phyloP scores from a whole-genome alignment of 805 yeast genomes.

The Ogataea wickerhamii region DNA sequence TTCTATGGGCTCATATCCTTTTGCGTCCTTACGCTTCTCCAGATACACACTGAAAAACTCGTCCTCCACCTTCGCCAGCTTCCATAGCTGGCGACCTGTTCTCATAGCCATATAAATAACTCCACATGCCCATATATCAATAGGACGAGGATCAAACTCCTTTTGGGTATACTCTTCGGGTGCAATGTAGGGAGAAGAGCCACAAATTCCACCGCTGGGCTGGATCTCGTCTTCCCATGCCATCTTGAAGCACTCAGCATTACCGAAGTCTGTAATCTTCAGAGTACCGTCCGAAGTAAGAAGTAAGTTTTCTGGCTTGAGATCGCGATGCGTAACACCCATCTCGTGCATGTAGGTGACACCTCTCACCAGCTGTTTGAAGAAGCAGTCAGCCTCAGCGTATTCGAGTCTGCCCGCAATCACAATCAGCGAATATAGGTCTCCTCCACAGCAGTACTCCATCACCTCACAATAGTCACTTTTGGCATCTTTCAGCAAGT shows the following conservation, averaged over 20 bases:
- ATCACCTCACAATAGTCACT: constrained; percentile 82
- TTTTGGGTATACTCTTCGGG: constrained; percentile 73
- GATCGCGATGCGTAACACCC: constrained; percentile 88
- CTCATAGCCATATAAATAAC: constrained; percentile 92
- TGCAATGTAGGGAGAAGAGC: constrained; percentile 86
- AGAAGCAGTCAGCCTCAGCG: constrained; percentile 85
- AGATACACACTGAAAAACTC: constrained; percentile 76
- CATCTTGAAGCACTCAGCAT: constrained; percentile 76
- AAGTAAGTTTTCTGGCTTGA: constrained; percentile 82
- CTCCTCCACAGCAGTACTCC: constrained; percentile 85
- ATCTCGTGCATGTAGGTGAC: constrained; percentile 84
- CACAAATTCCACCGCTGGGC: constrained; percentile 72
- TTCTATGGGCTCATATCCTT: constrained; percentile 93
- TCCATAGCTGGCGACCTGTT: constrained; percentile 93
- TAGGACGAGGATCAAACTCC: constrained; percentile 76
- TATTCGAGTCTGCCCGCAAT: constrained; percentile 77
- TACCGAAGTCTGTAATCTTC: constrained; percentile 87
- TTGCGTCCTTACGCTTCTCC: constrained; percentile 71
- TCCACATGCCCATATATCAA: constrained; percentile 92
- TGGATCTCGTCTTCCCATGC: constrained; percentile 79
- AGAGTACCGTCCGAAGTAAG: constrained; percentile 68
- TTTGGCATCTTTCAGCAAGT: constrained; percentile 74
- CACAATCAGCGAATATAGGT: constrained; percentile 67
- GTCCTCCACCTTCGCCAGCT: constrained; percentile 74
- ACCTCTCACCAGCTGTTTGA: constrained; percentile 80